phyloP scores from a whole-genome alignment of 148 eudicot genomes.

The Vaccinium macrocarpon region DNA sequence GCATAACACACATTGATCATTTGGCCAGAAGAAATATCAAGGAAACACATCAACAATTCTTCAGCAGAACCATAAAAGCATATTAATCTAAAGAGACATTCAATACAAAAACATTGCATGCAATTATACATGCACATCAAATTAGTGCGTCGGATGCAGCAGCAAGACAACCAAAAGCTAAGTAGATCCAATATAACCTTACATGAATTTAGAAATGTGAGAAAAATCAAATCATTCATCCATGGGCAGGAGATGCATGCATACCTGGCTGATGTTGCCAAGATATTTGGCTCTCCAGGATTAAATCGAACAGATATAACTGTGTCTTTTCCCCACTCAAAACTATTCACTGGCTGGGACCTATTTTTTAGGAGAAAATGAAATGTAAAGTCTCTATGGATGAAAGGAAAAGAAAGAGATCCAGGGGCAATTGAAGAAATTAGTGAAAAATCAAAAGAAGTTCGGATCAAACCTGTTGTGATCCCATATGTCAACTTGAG shows the following conservation, averaged over 20 bases:
- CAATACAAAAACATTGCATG: not conserved
- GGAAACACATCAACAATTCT: not conserved
- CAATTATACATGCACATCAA: not conserved
- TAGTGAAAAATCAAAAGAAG: not conserved
- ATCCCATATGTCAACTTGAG: slow-evolving; percentile 96
- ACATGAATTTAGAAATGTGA: not conserved
- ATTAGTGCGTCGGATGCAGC: not conserved
- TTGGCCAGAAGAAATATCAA: not conserved
- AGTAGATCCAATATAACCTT: not conserved
- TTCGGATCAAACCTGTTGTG: slow-evolving; percentile 63
- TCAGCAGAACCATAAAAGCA: not conserved
- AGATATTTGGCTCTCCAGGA: slow-evolving; percentile 86
- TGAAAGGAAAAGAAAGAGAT: too few species aligned
- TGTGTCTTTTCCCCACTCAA: slow-evolving; percentile 88
- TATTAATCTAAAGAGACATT: not conserved
- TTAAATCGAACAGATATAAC: slow-evolving; percentile 83
- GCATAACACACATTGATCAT: not conserved
- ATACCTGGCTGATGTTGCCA: slow-evolving; percentile 93
- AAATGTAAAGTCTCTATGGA: slow-evolving; percentile 10
- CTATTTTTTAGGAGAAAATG: slow-evolving; percentile 31
- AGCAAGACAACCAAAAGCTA: not conserved
- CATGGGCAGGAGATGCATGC: slow-evolving; percentile 1
- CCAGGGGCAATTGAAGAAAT: not conserved
- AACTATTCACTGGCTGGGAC: slow-evolving; percentile 91
- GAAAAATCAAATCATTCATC: slow-evolving; percentile 3